Evolutionary conservation across 805 yeast genomes (phyloP), one percentile per base, ranked within the genome.

Genomic region (Yamadazyma akitaensis): DNA sequence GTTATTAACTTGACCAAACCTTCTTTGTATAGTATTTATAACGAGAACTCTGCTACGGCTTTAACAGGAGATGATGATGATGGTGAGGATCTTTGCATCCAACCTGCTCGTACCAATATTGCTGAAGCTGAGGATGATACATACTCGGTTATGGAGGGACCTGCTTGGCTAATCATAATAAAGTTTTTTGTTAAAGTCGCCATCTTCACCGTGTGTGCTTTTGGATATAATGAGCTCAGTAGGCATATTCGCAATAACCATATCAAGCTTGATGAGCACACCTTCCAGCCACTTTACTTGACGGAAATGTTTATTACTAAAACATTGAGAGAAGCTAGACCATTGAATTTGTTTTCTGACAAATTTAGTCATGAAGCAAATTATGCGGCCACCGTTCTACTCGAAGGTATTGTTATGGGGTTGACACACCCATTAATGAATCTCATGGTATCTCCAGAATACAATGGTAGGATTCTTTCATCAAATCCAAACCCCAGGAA

Each of bases 381-480:
- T 33, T 52, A 49, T 41, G 37, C 37, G n/a, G 41, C 49, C 1
- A 47, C 50, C n/a, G 56, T 67, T 42, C 43, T 79, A 3, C 40
- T 80, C 9, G 80, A 80, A 52, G 89, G 89, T 2, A 55, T 81
- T 13, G 48, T 77, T n/a, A 73, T 83, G 64, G 84, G 87, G n/a
- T 59, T 72, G 7, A 56, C 76, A 12, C 73, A 77, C 35, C 86
- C 88, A 4, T 38, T 66, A 7, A 56, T 72, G 61, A 76, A 71
- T 51, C 48, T 46, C 10, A 18, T 60, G 14, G 57, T 70, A 50
- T 72, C 75, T 1, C 37, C 58, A 2, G 41, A 46, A 34, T 57
- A 64, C 42, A 60, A 67, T 13, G 60, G 53, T 37, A 53, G 76
- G 28, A 53, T 72, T 34, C 60, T 72, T 46, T 59, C 70, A 14